A percentile compares a stretch with the other conserved stretches of the same genome.
These are phyloP conservation scores for Theobroma cacao DNA, from an alignment of 345 rosid species.

Conservation along the genomic window DNA sequence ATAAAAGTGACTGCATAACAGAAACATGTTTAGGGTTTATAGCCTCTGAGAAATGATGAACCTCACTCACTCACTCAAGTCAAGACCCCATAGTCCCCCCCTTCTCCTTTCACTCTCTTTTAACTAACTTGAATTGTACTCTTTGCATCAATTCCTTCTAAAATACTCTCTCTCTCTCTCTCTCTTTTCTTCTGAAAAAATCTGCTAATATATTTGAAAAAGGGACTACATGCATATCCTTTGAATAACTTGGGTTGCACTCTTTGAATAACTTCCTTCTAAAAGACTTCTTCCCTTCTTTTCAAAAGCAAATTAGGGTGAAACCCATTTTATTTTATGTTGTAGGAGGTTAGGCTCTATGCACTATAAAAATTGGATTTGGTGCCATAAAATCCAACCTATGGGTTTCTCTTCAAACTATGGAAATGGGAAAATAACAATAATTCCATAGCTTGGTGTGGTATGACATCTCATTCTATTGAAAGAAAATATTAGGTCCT, in stretches of 20 bases:
- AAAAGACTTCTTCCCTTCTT: slow-evolving; percentile 23
- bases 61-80: slow-evolving; percentile 11
- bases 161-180: slow-evolving; percentile 12
- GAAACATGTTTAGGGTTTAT: slow-evolving; percentile 5
- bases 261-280: slow-evolving; percentile 44
- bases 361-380: not conserved
- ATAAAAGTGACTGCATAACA: slow-evolving; percentile 15
- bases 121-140: slow-evolving; percentile 39
- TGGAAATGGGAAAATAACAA: not conserved
- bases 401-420: not conserved
- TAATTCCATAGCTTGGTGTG: not conserved
- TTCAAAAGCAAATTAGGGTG: slow-evolving; percentile 14
- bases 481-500: not conserved
- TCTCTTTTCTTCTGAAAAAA: not conserved
- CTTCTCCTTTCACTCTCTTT: slow-evolving; percentile 13
- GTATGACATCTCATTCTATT: not conserved
- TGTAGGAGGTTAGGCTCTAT: slow-evolving; percentile 14
- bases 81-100: not conserved
- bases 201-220: not conserved
- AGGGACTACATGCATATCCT: slow-evolving; percentile 1
- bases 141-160: slow-evolving; percentile 37
- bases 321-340: slow-evolving; percentile 4
- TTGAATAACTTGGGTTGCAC: slow-evolving; percentile 44
- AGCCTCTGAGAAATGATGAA: slow-evolving; percentile 26
- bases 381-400: not conserved